phyloP scores from a whole-genome alignment of 768 basidiomycete genomes.

The Naganishia vishniacii region DNA sequence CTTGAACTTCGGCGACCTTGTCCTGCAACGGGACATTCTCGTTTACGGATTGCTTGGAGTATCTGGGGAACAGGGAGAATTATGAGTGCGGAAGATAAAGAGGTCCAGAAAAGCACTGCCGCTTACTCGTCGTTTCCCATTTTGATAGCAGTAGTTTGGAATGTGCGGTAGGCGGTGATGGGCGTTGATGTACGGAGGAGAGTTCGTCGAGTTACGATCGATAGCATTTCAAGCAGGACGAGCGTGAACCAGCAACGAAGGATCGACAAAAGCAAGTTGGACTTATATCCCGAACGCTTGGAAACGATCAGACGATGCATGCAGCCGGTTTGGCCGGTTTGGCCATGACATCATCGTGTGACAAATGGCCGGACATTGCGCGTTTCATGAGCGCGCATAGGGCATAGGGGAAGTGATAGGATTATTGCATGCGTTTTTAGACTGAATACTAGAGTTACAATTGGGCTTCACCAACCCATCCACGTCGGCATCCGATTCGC shows the following conservation, averaged over 20 bases:
- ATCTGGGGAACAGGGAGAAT: not conserved
- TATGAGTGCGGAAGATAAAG: not conserved
- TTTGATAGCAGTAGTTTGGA: slow-evolving; percentile 30
- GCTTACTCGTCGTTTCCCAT: slow-evolving; percentile 62
- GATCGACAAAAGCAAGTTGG: not conserved
- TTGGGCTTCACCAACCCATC: slow-evolving; percentile 10
- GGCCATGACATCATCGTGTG: too few species aligned
- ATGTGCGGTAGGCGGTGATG: slow-evolving; percentile 18
- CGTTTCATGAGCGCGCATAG: too few species aligned
- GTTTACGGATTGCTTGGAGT: slow-evolving; percentile 25
- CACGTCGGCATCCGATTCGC: slow-evolving; percentile 1
- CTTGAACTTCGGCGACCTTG: slow-evolving; percentile 28
- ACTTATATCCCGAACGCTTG: not conserved
- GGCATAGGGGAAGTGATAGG: too few species aligned
- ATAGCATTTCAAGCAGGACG: not conserved
- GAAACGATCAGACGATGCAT: not conserved
- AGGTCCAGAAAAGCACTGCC: slow-evolving; percentile 44
- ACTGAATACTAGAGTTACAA: too few species aligned
- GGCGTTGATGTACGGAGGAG: slow-evolving; percentile 7
- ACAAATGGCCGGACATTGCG: too few species aligned
- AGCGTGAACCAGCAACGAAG: not conserved
- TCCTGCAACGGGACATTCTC: slow-evolving; percentile 23
- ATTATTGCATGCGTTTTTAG: too few species aligned
- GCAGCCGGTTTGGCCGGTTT: too few species aligned
- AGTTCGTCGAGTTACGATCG: slow-evolving; percentile 7